Percentiles rank a stretch among this genome's conserved stretches.
These are phyloP conservation scores for Secale cereale DNA, from an alignment of 176 grass and related monocot genomes.

Conservation along the genomic window DNA sequence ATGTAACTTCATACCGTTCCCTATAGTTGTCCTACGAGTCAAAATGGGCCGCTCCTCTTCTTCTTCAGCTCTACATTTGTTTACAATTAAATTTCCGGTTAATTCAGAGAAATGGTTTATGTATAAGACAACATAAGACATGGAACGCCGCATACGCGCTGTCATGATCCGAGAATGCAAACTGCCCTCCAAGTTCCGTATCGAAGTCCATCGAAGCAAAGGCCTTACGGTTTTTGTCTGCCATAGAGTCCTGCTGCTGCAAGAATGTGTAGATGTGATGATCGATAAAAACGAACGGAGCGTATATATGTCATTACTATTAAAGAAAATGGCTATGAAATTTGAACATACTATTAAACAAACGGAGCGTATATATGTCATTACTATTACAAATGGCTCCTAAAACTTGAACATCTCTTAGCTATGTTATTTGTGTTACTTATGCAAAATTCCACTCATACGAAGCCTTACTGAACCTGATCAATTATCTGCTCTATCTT, in stretches of 20 bases:
- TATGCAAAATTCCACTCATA: neutral
- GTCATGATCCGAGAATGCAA: constrained; percentile 67
- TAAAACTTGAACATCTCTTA: neutral
- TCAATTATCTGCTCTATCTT: constrained; percentile 87
- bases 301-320: neutral
- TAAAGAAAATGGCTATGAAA: neutral
- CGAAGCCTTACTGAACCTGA: constrained; percentile 54
- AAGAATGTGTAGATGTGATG: neutral
- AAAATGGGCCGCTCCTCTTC: constrained; percentile 67
- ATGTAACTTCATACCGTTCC: constrained; percentile 54
- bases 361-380: neutral
- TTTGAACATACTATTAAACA: too few species aligned
- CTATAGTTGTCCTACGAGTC: constrained; percentile 56
- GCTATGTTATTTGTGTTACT: neutral
- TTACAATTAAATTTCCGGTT: neutral
- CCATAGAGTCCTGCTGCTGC: constrained; percentile 68
- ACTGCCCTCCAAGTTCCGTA: constrained; percentile 50
- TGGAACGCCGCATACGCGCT: constrained; percentile 49
- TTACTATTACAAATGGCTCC: neutral
- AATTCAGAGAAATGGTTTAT: neutral
- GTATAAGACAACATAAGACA: constrained; percentile 12
- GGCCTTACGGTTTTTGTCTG: constrained; percentile 44
- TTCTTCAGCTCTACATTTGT: constrained; percentile 60
- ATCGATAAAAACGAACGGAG: neutral
- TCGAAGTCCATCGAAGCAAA: constrained; percentile 74